These are phyloP conservation scores for Corinectria fuckeliana DNA, from an alignment of 2,329 filamentous ascomycete genomes.

Conservation along the genomic window DNA sequence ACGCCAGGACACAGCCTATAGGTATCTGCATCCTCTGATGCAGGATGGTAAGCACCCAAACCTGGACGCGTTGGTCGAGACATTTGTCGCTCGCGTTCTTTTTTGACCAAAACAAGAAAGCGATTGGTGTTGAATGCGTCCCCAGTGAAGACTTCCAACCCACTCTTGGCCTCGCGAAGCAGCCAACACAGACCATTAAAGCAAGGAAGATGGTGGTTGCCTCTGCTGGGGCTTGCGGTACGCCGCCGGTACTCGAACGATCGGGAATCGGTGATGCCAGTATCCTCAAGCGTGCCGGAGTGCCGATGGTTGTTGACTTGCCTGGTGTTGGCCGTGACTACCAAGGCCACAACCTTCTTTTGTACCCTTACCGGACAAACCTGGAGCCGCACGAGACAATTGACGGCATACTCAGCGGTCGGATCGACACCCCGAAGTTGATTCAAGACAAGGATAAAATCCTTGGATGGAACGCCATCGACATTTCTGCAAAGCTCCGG, in stretches of 20 bases:
- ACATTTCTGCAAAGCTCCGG: conserved; percentile 62
- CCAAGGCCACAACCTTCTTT: conserved; percentile 61
- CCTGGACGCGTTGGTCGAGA: conserved; percentile 64
- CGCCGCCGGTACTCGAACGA: conserved; percentile 64
- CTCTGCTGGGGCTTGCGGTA: conserved; percentile 57
- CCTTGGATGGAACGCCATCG: conserved; percentile 64
- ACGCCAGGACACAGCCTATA: conserved; percentile 63
- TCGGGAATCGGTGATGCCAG: conserved; percentile 65
- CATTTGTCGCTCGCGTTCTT: conserved; percentile 61
- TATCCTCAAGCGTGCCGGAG: conserved; percentile 54
- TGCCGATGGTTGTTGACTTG: conserved; percentile 54
- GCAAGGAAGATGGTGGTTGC: conserved; percentile 42
- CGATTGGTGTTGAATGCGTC: conserved; percentile 65
- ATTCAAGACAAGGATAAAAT: conserved; percentile 55
- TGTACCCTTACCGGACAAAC: conserved; percentile 55
- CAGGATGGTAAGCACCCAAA: conserved; percentile 55
- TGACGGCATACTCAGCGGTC: conserved; percentile 59
- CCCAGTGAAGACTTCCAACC: conserved; percentile 45
- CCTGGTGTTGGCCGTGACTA: conserved; percentile 61
- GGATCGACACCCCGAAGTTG: conserved; percentile 51
- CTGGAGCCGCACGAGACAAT: conserved; percentile 46
- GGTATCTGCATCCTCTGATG: conserved; percentile 49
- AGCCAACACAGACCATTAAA: conserved; percentile 28
- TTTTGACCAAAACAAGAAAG: conserved; percentile 58
- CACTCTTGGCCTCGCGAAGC: conserved; percentile 10